Base-by-base conservation (phyloP, 495 filamentous ascomycete genomes). In the Penicillium antarcticum region DNA sequence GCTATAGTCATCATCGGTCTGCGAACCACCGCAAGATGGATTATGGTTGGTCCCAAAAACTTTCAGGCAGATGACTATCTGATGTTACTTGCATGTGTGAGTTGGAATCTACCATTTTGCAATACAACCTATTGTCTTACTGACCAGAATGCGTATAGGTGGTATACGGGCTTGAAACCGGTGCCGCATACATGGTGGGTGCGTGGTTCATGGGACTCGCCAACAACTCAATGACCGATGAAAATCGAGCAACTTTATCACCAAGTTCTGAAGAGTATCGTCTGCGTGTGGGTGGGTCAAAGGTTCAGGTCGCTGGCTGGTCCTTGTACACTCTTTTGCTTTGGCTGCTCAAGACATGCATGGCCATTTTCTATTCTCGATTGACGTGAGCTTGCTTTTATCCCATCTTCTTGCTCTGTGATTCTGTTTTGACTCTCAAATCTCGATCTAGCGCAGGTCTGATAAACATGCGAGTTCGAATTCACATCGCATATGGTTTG, bases 331-430 rank as follows among this genome's bases (percentile, higher is more conserved):
- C 76, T 0, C 68, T 77, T 12, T 51, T 83, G 14, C 55, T 87
- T 9, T 87, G 81, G 80, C 55, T 71, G 26, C 43, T 87, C 48
- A 87, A 87, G 60, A 64, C 77, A 0, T 78, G 79, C 58, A 77
- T 85, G 73, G 73, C 75, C 24, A 63, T 78, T 17, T 85, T 86
- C 52, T 87, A 82, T 52, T 71, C 76, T n/a, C 70, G 82, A 49
- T 69, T 87, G 31, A 85, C 80, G 80, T 81, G 65, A 65, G 72
- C 26, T 9, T 55, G 38, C 18, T 35, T 38, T 32, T 5, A 32
- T 23, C 8, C 19, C 49, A 38, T 36, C 12, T 17, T 2, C n/a
- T 37, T n/a, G 41, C 12, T 13, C 12, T 6, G 43, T 38, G 34
- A 37, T 14, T 13, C 12, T 6, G 43, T 38, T 32, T 45, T 60